Evolutionary conservation across 768 basidiomycete species (phyloP), one percentile per base, ranked within the genome.

Genomic region (Mycena epipterygia): DNA sequence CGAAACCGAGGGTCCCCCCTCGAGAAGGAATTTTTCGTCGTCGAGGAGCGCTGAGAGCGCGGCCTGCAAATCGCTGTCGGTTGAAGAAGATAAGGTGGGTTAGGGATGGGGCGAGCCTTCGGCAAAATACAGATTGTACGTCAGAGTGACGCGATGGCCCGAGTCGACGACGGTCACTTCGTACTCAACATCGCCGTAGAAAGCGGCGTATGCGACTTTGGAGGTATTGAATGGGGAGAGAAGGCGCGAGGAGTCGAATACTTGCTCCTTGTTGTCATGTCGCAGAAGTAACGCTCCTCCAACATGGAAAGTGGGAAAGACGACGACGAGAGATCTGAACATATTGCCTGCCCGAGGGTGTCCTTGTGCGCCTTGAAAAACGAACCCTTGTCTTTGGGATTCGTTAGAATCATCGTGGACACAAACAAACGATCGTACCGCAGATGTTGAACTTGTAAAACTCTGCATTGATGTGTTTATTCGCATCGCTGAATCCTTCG

Each of bases 311-410:
- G 83, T 81, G 19, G 86, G 86, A 49, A 87, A 80, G 19, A 84
- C 78, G 30, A 86, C 49, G 6, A 86, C 81, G 29, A 88, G 78
- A 0, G 86, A 86, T 2, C 84, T 84, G 39, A 87, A 82, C 80
- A 84, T 85, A 25, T 72, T 67, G 19, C 75, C 72, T 21, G 72
- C 70, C 4, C 82, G 79, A 1, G 83, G 0, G 84, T 85, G 58
- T 85, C 86, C 37, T 80, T 76, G 68, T 85, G 86, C 7, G 82
- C 48, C 67, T 84, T 83, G 78, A 85, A 86, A 67, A 84, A 86
- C 1, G 77, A 78, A 19, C 75, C 83, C 52, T 76, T 55, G 11
- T 76, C 81, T 81, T 7, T 13, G 30, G 4, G 16, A 8, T 16
- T n/a, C n/a, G 57, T 37, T 8, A n/a, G 23, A 55, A 35, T 37